phyloP scores from a whole-genome alignment of 2,329 filamentous ascomycete species.

The Clarireedia monteithiana region DNA sequence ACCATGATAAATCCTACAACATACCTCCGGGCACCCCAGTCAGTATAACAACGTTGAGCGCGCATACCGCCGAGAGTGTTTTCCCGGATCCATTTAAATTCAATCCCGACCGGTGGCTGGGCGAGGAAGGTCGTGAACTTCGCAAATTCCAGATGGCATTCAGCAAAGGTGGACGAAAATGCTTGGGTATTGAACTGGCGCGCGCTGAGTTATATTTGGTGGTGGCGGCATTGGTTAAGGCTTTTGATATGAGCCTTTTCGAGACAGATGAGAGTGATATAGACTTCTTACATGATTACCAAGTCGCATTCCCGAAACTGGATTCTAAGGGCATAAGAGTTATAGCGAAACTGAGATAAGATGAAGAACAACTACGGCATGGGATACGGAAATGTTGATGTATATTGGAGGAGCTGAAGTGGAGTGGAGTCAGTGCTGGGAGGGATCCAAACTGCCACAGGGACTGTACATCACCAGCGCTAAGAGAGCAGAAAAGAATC shows the following conservation, averaged over 20 bases:
- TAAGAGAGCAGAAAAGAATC: no score
- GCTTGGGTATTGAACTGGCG: conserved; percentile 30
- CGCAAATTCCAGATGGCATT: conserved; percentile 33
- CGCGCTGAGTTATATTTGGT: conserved; percentile 13
- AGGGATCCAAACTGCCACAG: no score
- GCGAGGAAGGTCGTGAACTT: conserved; percentile 17
- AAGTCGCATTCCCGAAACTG: background rate
- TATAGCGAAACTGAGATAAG: background rate
- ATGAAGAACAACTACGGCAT: no score
- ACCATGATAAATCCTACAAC: conserved; percentile 7
- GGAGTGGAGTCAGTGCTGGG: no score
- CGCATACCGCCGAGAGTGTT: conserved; percentile 27
- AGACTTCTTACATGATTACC: conserved; percentile 4
- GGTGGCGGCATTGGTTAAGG: background rate
- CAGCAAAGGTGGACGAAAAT: conserved; percentile 33
- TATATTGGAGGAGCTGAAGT: no score
- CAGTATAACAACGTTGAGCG: conserved; percentile 12
- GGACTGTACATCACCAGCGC: no score
- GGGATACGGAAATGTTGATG: no score
- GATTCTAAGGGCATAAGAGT: background rate
- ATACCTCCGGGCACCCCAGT: conserved; percentile 17
- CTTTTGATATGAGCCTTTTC: background rate
- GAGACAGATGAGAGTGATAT: conserved; percentile 2
- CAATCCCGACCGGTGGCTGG: conserved; percentile 34
- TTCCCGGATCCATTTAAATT: conserved; percentile 21